Evolutionary conservation across 306 rosid genomes (phyloP).

Genomic region (Adenanthera pavonina): DNA sequence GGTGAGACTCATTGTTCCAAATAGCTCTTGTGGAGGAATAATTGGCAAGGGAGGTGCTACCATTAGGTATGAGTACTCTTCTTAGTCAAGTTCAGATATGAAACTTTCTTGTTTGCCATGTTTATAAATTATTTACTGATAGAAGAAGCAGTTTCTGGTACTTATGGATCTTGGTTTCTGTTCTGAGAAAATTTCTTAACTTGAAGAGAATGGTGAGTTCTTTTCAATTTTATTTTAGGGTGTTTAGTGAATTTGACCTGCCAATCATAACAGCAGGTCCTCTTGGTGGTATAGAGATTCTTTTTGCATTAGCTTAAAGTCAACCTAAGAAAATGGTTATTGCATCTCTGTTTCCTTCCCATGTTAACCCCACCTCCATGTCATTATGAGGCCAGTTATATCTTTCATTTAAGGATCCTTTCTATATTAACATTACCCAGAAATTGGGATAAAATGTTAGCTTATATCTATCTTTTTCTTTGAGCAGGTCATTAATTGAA

Average conservation of each 20-base stretch:
- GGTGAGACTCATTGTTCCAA: conserved; percentile 93
- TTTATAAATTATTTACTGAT: conserved; percentile 17
- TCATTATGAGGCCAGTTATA: conserved; percentile 22
- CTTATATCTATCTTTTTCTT: conserved; percentile 44
- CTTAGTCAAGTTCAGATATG: conserved; percentile 22
- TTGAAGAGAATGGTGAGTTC: conserved; percentile 23
- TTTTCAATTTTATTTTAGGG: background rate
- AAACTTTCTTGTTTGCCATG: conserved; percentile 31
- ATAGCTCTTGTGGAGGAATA: conserved; percentile 98
- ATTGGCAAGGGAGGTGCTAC: conserved; percentile 99
- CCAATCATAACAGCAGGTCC: background rate
- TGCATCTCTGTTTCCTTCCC: background rate
- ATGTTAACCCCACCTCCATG: background rate
- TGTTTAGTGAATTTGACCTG: conserved; percentile 6
- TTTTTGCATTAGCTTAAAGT: background rate
- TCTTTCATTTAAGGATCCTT: conserved; percentile 30
- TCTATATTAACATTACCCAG: conserved; percentile 31
- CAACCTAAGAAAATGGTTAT: background rate
- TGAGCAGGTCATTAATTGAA: conserved; percentile 92
- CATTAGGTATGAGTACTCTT: conserved; percentile 68
- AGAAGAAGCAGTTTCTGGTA: conserved; percentile 25
- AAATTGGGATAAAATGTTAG: conserved; percentile 17
- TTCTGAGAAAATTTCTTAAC: conserved; percentile 19
- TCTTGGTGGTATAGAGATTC: conserved; percentile 2
- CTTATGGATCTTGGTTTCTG: conserved; percentile 21